A percentile compares a stretch with the other conserved stretches of the same genome.
phyloP scores from a whole-genome alignment of 768 basidiomycete species.

The Imleria badia region DNA sequence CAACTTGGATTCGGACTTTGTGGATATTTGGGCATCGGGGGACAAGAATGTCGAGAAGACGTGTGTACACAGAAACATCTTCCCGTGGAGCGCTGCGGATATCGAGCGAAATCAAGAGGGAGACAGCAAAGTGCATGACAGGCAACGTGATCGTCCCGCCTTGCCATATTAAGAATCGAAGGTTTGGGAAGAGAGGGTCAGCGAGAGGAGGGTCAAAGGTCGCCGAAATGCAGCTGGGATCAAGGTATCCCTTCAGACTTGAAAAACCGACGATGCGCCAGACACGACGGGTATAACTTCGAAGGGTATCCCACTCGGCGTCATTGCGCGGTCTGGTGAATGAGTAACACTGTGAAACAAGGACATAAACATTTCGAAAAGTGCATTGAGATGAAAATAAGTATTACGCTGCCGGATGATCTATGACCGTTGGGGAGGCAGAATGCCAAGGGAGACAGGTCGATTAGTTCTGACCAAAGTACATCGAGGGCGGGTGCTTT shows the following conservation, averaged over 20 bases:
- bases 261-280: neutral
- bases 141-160: neutral
- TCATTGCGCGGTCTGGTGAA: neutral
- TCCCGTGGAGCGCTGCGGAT: neutral
- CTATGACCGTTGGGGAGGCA: neutral
- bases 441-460: neutral
- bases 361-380: neutral
- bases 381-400: neutral
- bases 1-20: neutral
- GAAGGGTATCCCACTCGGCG: neutral
- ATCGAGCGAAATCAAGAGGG: neutral
- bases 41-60: slow-evolving; percentile 1
- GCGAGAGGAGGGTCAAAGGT: neutral
- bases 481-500: neutral
- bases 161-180: slow-evolving; percentile 7
- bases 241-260: neutral
- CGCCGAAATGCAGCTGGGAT: neutral
- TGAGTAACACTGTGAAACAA: neutral
- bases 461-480: neutral
- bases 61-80: neutral
- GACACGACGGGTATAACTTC: slow-evolving; percentile 2
- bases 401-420: neutral
- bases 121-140: neutral
- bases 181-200: slow-evolving; percentile 1
- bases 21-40: slow-evolving; percentile 5